Evolutionary conservation across 73 alveolate genomes (phyloP), one percentile per base, ranked within the genome.

Genomic region (Diophrys sp.): DNA sequence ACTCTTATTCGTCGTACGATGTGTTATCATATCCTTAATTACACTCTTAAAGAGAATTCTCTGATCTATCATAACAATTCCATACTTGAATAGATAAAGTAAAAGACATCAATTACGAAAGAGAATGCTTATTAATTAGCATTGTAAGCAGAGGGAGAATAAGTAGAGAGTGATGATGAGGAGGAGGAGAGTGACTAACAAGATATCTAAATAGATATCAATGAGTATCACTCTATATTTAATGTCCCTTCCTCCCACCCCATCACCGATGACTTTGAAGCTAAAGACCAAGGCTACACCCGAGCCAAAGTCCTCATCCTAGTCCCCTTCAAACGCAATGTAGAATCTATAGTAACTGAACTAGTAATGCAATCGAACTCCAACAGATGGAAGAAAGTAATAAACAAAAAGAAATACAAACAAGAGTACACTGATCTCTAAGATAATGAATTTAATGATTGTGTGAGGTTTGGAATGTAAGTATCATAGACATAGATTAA

Each of bases 271-370:
- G 31, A 78, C 71, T 55, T 25, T 55, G 69, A 87, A 57, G 77
- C 77, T 0, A 90, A 93, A 82, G 98, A 93, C 76, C 90, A 93
- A 78, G 98, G 98, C 24, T 93, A 90, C 85, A 90, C 96, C 18
- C 80, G 85, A 69, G 96, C 98, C 29, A 93, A 93, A 84, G 92
- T 93, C 28, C 87, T 93, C 31, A 93, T 93, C 56, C 78, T 93
- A 11, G 87, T 93, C 2, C 96, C 96, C 1, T 93, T 87, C 81
- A 93, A 90, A 84, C 81, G 83, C 56, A 91, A 82, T 84, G 98
- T 96, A 2, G 84, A 74, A 76, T 67, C 83, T 28, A 90, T 93
- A 33, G 84, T 93, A 71, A 96, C 90, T 71, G 90, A 80, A 73
- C 62, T 93, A 57, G 85, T 93, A 18, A 83, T 70, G 82, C 66